Percentiles rank a stretch among this genome's conserved stretches.
These are phyloP conservation scores for Leptomonas pyrrhocoris DNA, from an alignment of 208 protist species.

Conservation along the genomic window DNA sequence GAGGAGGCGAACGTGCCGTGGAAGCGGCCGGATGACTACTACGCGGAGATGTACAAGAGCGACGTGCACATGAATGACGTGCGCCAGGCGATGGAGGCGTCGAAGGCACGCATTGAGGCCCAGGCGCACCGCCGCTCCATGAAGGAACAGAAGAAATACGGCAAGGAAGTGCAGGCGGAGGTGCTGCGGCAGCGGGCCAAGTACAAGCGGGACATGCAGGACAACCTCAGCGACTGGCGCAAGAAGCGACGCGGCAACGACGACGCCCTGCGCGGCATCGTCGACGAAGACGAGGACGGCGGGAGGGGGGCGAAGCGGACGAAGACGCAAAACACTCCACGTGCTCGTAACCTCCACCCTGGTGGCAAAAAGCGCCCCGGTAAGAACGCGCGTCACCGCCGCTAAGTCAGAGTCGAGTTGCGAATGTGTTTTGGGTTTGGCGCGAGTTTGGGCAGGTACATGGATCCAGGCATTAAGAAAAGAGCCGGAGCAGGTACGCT, in stretches of 20 bases:
- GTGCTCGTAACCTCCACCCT: slow-evolving; percentile 58
- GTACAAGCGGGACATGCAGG: slow-evolving; percentile 93
- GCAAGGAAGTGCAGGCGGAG: slow-evolving; percentile 95
- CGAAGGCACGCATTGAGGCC: slow-evolving; percentile 80
- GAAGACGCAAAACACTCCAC: slow-evolving; percentile 34
- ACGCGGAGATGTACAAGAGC: slow-evolving; percentile 96
- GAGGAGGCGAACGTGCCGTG: slow-evolving; percentile 83
- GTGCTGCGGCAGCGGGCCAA: slow-evolving; percentile 92
- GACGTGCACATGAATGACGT: slow-evolving; percentile 96
- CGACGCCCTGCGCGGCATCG: slow-evolving; percentile 68
- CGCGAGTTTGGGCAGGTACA: too few relatives aligned
- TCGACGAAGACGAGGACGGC: slow-evolving; percentile 46
- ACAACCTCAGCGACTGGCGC: slow-evolving; percentile 83
- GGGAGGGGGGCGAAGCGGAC: slow-evolving; percentile 19
- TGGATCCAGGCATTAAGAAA: too few relatives aligned
- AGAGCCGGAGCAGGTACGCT: too few relatives aligned
- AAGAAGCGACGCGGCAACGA: slow-evolving; percentile 83
- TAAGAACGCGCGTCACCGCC: slow-evolving; percentile 77
- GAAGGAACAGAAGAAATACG: slow-evolving; percentile 96
- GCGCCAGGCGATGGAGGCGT: slow-evolving; percentile 82
- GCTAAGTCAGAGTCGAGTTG: not conserved
- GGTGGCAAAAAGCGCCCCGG: slow-evolving; percentile 82
- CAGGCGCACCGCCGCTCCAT: slow-evolving; percentile 87
- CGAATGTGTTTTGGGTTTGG: not conserved
- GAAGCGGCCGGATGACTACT: slow-evolving; percentile 93